Conservation (phyloP, 2,329 filamentous ascomycete genomes). For the Beauveria asiatica region DNA sequence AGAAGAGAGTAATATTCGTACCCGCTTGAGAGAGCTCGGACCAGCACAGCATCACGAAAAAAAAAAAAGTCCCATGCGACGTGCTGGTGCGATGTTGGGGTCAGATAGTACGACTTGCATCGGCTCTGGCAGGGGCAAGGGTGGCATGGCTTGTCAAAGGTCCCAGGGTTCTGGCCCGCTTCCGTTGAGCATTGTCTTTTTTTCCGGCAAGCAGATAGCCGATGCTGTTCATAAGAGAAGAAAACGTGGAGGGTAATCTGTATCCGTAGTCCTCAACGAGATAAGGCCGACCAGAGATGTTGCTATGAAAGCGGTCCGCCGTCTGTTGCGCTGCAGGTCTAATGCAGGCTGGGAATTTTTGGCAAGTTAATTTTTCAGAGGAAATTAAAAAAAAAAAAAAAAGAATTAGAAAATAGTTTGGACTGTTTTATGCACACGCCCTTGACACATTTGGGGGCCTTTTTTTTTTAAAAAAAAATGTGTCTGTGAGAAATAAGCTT, state of each 20-base stretch:
- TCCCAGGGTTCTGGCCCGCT: neutral
- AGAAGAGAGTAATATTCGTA: conserved; percentile 8
- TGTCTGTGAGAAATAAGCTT: conserved; percentile 8
- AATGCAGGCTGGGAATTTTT: neutral
- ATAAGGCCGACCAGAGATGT: conserved; percentile 4
- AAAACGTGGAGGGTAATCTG: neutral
- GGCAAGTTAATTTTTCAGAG: neutral
- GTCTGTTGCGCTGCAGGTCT: neutral
- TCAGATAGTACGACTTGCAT: neutral
- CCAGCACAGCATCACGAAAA: neutral
- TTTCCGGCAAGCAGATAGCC: neutral
- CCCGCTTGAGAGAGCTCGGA: conserved; percentile 4
- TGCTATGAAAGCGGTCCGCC: neutral
- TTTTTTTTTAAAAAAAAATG: neutral
- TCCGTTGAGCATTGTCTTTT: neutral
- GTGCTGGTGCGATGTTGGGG: neutral
- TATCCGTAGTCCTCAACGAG: neutral
- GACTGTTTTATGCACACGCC: neutral
- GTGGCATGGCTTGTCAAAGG: neutral
- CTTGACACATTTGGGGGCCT: neutral
- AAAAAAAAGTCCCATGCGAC: neutral
- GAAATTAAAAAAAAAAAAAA: neutral
- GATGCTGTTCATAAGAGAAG: neutral
- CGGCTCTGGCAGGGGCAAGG: neutral
- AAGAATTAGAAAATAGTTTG: too few relatives aligned